Base-by-base conservation (phyloP, 352 stramenopile genomes). In the Globisporangium takayamanum region DNA sequence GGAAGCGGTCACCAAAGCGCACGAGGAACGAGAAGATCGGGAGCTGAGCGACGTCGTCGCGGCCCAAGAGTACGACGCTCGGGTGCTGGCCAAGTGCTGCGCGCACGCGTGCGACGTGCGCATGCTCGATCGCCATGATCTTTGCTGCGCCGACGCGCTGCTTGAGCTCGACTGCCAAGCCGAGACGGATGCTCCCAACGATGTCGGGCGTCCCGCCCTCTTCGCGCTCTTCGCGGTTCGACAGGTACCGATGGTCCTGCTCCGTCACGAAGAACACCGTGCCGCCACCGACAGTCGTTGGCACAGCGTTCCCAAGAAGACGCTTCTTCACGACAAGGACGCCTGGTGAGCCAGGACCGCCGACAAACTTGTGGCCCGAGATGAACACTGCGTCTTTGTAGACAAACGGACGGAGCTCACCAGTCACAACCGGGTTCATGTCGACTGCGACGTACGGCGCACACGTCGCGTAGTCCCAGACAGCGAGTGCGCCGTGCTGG, bases 131-230 rank as follows among this genome's bases (percentile, higher is more conserved):
- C 2, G 64, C 50, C 59, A 82, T 69, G 56, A 95, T 95, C 5
- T 51, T 66, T n/a, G 60, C 10, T 0, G 66, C 52, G 1, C 84
- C 80, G 3, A 94, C 44, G 20, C 60, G 72, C 54, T 85, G 69
- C 60, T 98, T 98, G 22, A 98, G 64, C 55, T 97, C 69, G 55
- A 98, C 88, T 15, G 87, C 87, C 1, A 99, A 69, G 6, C 95
- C 96, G 6, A 96, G 73, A 8, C 96, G 80, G 55, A 98, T 94
- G 55, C 92, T 89, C 5, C 95, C 96, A 11, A 98, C 63, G 14
- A 98, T 91, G 68, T 99, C 92, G 0, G 96, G 94, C 8, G 95
- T 98, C 6, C 96, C 97, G 6, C 95, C 96, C 72, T 99, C 96
- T 64, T 99, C 97, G 41, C 96, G 70, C 66, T 79, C 72, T 8